A percentile compares a stretch with the other conserved stretches of the same genome.
Evolutionary conservation across 129 eudicot genomes (phyloP).

Genomic region (sunflower (Helianthus annuus)): DNA sequence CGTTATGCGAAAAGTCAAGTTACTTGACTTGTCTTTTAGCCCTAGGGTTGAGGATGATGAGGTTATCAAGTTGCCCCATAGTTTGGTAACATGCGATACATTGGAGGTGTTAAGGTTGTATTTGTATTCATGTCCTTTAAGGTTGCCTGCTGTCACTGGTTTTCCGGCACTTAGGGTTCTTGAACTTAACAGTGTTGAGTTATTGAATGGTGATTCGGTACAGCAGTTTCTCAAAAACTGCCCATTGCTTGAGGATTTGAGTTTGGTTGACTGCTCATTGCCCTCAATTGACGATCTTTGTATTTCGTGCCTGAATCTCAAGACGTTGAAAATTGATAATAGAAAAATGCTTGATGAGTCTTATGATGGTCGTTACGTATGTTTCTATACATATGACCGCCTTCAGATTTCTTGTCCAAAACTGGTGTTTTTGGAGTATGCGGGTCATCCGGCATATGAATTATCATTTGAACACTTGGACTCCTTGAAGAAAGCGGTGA

Average conservation of each 20-base stretch:
- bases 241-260: conserved; percentile 30
- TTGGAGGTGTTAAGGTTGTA: conserved; percentile 12
- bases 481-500: conserved; percentile 21
- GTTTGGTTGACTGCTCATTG: conserved; percentile 7
- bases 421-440: conserved; percentile 23
- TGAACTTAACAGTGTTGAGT: conserved; percentile 7
- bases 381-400: neutral
- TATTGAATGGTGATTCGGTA: neutral
- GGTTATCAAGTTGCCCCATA: neutral
- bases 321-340: conserved; percentile 21
- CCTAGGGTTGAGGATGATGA: neutral
- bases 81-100: conserved; percentile 12
- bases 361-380: too few species aligned
- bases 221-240: conserved; percentile 5
- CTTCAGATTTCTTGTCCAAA: conserved; percentile 9
- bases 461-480: conserved; percentile 5
- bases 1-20: conserved; percentile 17
- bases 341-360: neutral
- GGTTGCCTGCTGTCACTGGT: neutral
- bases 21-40: conserved; percentile 12
- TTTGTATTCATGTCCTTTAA: neutral
- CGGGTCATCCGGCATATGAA: neutral
- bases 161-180: conserved; percentile 27
- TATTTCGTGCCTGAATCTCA: conserved; percentile 19
- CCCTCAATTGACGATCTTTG: neutral